Evolutionary conservation across 2,329 filamentous ascomycete genomes (phyloP).

Genomic region (Beauveria sp.): DNA sequence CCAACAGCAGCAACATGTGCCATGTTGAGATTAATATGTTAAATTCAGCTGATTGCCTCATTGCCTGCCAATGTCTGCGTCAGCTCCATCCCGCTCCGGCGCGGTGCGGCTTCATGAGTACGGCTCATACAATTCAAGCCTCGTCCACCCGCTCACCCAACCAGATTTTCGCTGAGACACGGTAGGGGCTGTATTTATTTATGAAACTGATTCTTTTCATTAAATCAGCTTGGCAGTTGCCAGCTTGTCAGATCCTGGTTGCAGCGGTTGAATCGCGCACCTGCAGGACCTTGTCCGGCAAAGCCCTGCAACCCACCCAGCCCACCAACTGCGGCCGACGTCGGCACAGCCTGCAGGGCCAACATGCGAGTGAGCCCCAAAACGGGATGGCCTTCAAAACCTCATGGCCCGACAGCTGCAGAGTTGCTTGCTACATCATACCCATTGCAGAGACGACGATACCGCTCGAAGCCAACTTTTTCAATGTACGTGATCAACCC

Average conservation of each 20-base stretch:
- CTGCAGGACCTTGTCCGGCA: neutral
- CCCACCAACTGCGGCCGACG: constrained; percentile 7
- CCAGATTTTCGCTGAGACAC: neutral
- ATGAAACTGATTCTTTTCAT: neutral
- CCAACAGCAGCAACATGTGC: no score
- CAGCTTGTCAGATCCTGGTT: neutral
- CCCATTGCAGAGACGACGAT: neutral
- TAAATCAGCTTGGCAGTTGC: no score
- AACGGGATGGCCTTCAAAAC: neutral
- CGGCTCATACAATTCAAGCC: neutral
- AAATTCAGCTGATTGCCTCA: neutral
- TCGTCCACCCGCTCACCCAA: neutral
- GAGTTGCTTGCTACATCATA: neutral
- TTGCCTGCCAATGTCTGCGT: neutral
- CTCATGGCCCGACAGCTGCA: neutral
- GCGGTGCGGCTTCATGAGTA: neutral
- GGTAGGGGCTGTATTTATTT: neutral
- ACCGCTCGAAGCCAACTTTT: neutral
- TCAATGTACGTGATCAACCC: neutral
- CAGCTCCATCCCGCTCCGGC: neutral
- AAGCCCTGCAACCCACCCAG: neutral
- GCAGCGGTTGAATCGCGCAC: neutral
- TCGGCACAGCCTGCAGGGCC: constrained; percentile 3
- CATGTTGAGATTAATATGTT: neutral
- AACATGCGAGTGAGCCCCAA: neutral